Conservation (phyloP, 2,329 filamentous ascomycete genomes). For the Tolypocladium guangdongense region DNA sequence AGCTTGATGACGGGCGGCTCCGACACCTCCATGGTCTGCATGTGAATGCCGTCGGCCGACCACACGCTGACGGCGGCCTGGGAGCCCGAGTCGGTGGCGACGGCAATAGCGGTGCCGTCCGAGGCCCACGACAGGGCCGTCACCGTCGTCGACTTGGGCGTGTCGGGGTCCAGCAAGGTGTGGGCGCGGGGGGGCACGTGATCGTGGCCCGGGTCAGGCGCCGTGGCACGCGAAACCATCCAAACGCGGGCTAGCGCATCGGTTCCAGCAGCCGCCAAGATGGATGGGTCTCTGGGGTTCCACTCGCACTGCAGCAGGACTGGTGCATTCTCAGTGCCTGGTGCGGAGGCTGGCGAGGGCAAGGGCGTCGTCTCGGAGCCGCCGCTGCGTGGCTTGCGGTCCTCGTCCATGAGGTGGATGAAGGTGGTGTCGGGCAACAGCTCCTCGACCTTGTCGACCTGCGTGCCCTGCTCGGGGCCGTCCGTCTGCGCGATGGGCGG, state of each 20-base stretch:
- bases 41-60: constrained; percentile 38
- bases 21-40: constrained; percentile 43
- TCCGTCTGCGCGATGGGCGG: constrained; percentile 45
- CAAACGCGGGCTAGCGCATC: constrained; percentile 61
- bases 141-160: constrained; percentile 39
- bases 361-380: constrained; percentile 23
- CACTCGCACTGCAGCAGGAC: constrained; percentile 59
- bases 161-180: constrained; percentile 40
- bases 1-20: constrained; percentile 53
- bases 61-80: constrained; percentile 45
- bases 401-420: constrained; percentile 41
- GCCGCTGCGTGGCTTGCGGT: constrained; percentile 10
- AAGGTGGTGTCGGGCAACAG: constrained; percentile 49
- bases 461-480: constrained; percentile 53
- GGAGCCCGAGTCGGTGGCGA: constrained; percentile 44
- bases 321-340: constrained; percentile 39
- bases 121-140: constrained; percentile 51
- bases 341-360: constrained; percentile 25
- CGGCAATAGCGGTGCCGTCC: constrained; percentile 43
- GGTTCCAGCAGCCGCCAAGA: constrained; percentile 57
- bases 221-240: constrained; percentile 47
- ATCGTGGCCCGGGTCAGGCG: constrained; percentile 28
- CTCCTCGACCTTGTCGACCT: constrained; percentile 53
- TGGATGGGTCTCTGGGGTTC: constrained; percentile 52
- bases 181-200: constrained; percentile 27